Evolutionary conservation across 2,329 filamentous ascomycete genomes (phyloP).

Genomic region (Mycogone perniciosa): DNA sequence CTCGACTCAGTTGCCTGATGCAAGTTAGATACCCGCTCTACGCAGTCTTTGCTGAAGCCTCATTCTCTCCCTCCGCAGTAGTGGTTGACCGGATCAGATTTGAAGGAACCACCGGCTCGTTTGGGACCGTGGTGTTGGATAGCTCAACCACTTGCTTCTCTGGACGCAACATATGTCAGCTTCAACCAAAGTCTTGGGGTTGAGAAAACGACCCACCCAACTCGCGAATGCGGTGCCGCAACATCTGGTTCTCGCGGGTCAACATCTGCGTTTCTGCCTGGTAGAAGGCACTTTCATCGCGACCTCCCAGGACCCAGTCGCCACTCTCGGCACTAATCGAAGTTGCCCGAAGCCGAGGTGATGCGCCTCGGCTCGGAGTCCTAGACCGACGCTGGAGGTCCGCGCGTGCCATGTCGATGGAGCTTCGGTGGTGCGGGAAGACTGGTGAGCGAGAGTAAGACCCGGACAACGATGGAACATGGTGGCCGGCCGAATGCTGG

Average conservation of each 20-base stretch:
- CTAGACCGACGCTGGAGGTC: slow-evolving; percentile 52
- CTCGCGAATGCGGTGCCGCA: slow-evolving; percentile 66
- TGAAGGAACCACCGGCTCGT: slow-evolving; percentile 3
- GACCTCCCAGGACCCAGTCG: slow-evolving; percentile 56
- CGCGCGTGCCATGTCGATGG: slow-evolving; percentile 52
- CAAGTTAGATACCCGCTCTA: neutral
- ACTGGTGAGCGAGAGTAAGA: slow-evolving; percentile 48
- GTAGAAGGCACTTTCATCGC: slow-evolving; percentile 73
- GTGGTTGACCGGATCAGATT: slow-evolving; percentile 17
- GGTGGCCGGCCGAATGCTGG: slow-evolving; percentile 27
- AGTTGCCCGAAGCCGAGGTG: slow-evolving; percentile 50
- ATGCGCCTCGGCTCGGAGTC: slow-evolving; percentile 52
- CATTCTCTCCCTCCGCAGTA: slow-evolving; percentile 7
- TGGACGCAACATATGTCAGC: neutral
- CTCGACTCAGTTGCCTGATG: too few species aligned
- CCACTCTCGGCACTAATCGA: slow-evolving; percentile 54
- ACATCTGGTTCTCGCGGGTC: slow-evolving; percentile 75
- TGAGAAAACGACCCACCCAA: slow-evolving; percentile 50
- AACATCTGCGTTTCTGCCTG: slow-evolving; percentile 76
- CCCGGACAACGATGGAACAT: slow-evolving; percentile 21
- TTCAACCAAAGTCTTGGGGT: neutral
- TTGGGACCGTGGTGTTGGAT: slow-evolving; percentile 1
- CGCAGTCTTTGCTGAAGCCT: neutral
- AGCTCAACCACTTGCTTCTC: slow-evolving; percentile 9
- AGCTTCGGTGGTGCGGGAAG: slow-evolving; percentile 46